Percentiles rank a stretch among this genome's conserved stretches.
Evolutionary conservation across 805 yeast genomes (phyloP).

Genomic region (Cyberlindnera xishuangbannaensis): DNA sequence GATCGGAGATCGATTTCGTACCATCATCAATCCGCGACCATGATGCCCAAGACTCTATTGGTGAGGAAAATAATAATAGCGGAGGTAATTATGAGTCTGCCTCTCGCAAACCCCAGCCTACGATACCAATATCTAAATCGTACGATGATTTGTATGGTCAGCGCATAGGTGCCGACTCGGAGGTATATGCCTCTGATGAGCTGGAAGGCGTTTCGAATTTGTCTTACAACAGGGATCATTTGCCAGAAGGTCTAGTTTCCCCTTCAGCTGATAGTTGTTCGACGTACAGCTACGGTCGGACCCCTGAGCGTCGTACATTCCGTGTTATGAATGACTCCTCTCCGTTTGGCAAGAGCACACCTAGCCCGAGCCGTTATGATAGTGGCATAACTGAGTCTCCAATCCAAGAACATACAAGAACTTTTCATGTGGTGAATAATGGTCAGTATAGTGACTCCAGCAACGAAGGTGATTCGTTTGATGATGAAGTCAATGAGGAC

Average conservation of each 20-base stretch:
- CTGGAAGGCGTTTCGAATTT: no score
- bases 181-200: neutral
- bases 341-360: no score
- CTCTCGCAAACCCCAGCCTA: no score
- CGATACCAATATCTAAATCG: slow-evolving; percentile 5
- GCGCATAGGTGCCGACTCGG: no score
- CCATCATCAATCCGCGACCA: slow-evolving; percentile 4
- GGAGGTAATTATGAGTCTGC: no score
- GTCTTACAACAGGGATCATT: no score
- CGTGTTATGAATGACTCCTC: slow-evolving; percentile 7
- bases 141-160: slow-evolving; percentile 3
- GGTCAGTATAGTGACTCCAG: slow-evolving; percentile 21
- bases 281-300: slow-evolving; percentile 7
- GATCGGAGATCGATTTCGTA: slow-evolving; percentile 8
- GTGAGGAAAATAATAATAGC: no score
- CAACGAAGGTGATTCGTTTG: slow-evolving; percentile 15
- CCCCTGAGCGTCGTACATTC: slow-evolving; percentile 10
- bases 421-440: slow-evolving; percentile 26
- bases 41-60: no score
- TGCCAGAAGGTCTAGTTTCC: slow-evolving; percentile 1
- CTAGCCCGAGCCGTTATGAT: no score
- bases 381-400: no score
- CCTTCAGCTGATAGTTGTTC: slow-evolving; percentile 6
- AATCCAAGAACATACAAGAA: no score
- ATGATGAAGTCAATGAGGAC: slow-evolving; percentile 9